Evolutionary conservation across 2,329 filamentous ascomycete genomes (phyloP).

Genomic region (Samsoniella hepiali): DNA sequence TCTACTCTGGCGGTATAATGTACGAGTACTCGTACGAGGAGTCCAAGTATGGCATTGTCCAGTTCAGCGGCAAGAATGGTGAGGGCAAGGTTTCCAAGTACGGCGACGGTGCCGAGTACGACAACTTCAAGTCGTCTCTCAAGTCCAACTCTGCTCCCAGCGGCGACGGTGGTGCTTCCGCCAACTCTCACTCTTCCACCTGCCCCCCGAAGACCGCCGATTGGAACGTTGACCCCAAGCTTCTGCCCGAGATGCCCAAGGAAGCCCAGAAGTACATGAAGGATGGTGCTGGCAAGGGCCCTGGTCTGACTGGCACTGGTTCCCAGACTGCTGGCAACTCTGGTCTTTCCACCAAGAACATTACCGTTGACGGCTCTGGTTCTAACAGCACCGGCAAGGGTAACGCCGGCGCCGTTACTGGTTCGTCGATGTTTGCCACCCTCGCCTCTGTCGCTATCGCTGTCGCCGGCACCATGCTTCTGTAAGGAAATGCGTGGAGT

Average conservation of each 20-base stretch:
- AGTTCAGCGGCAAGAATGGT: conserved; percentile 47
- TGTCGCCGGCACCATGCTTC: conserved; percentile 21
- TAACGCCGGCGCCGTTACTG: conserved; percentile 29
- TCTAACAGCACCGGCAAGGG: conserved; percentile 26
- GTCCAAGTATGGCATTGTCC: conserved; percentile 77
- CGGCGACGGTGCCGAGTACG: conserved; percentile 53
- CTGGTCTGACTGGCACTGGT: conserved; percentile 50
- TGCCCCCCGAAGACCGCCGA: conserved; percentile 48
- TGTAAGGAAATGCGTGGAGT: not conserved
- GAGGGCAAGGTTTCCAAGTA: conserved; percentile 51
- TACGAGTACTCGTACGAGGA: conserved; percentile 88
- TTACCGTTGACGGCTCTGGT: conserved; percentile 32
- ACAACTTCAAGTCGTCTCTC: conserved; percentile 48
- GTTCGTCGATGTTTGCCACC: conserved; percentile 25
- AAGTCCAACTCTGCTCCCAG: conserved; percentile 48
- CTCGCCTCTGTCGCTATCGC: conserved; percentile 34
- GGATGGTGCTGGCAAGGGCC: conserved; percentile 50
- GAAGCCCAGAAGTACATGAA: conserved; percentile 52
- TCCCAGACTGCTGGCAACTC: conserved; percentile 51
- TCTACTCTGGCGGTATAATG: conserved; percentile 94
- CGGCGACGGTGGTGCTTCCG: conserved; percentile 48
- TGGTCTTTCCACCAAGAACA: conserved; percentile 45
- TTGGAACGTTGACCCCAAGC: conserved; percentile 51
- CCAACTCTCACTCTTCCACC: conserved; percentile 43
- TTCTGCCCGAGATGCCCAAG: conserved; percentile 50